phyloP scores from a whole-genome alignment of 768 basidiomycete species.

The Dentipellis fragilis region DNA sequence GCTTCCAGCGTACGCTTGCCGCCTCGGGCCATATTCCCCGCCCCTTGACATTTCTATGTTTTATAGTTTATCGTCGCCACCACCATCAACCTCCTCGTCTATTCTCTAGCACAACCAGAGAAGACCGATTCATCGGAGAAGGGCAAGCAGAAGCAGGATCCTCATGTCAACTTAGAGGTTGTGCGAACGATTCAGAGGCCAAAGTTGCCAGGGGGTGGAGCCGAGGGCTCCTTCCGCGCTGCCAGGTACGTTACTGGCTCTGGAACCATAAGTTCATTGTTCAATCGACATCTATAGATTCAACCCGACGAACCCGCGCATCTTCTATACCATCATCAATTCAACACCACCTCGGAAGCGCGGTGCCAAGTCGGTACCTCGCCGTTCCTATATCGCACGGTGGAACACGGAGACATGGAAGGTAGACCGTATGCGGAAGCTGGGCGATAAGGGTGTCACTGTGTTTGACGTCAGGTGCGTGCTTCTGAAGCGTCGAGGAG shows the following conservation, averaged over 20 bases:
- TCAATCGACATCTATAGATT: slow-evolving; percentile 31
- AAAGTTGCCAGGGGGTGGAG: slow-evolving; percentile 5
- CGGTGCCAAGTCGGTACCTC: slow-evolving; percentile 38
- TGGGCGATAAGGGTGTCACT: slow-evolving; percentile 74
- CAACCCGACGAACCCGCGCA: slow-evolving; percentile 38
- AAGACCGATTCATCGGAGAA: slow-evolving; percentile 25
- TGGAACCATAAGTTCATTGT: neutral
- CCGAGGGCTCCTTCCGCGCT: neutral
- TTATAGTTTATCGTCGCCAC: slow-evolving; percentile 57
- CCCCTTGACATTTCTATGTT: neutral
- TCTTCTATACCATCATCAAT: slow-evolving; percentile 68
- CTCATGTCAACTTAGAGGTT: slow-evolving; percentile 7
- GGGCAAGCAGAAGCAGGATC: slow-evolving; percentile 32
- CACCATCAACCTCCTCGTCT: slow-evolving; percentile 53
- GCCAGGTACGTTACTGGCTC: slow-evolving; percentile 1
- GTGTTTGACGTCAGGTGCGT: slow-evolving; percentile 81
- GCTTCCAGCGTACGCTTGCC: slow-evolving; percentile 38
- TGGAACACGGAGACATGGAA: slow-evolving; percentile 71
- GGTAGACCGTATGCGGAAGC: slow-evolving; percentile 53
- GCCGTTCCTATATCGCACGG: slow-evolving; percentile 56
- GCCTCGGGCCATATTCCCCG: neutral
- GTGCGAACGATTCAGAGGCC: slow-evolving; percentile 8
- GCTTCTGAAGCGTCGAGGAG: neutral
- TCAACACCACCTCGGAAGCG: slow-evolving; percentile 41
- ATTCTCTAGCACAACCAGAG: slow-evolving; percentile 33